Conservation (phyloP, 805 yeast genomes). For the Jamesozyma jinghongensis region DNA sequence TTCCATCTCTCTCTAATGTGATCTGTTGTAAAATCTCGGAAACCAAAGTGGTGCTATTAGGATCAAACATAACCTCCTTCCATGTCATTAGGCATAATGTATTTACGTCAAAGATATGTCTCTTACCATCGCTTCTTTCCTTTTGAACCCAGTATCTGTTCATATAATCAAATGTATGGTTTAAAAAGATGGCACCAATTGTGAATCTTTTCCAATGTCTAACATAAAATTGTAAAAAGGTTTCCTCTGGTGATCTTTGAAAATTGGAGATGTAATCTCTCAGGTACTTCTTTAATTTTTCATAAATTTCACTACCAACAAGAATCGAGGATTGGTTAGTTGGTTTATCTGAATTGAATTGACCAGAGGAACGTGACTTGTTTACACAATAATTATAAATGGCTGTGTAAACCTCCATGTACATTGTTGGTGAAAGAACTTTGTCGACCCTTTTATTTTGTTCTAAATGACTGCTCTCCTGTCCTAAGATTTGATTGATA, state of each 20-base stretch:
- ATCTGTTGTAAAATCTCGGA: slow-evolving; percentile 68
- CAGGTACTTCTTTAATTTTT: slow-evolving; percentile 59
- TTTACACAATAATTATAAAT: slow-evolving; percentile 88
- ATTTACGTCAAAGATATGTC: slow-evolving; percentile 84
- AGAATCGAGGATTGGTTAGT: slow-evolving; percentile 36
- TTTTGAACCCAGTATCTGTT: slow-evolving; percentile 97
- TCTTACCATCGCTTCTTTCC: slow-evolving; percentile 86
- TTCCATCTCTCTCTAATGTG: slow-evolving; percentile 69
- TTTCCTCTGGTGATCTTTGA: slow-evolving; percentile 46
- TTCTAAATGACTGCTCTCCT: slow-evolving; percentile 30
- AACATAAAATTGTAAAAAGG: slow-evolving; percentile 75
- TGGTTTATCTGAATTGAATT: slow-evolving; percentile 33
- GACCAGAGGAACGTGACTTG: slow-evolving; percentile 45
- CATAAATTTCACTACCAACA: slow-evolving; percentile 86
- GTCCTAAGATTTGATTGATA: slow-evolving; percentile 57
- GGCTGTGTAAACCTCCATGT: slow-evolving; percentile 86
- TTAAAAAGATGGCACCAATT: slow-evolving; percentile 83
- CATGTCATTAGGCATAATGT: slow-evolving; percentile 81
- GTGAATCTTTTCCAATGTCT: slow-evolving; percentile 82
- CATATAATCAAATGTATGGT: slow-evolving; percentile 90
- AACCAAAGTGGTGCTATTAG: slow-evolving; percentile 51
- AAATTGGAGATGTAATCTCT: slow-evolving; percentile 46
- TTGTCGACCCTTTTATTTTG: slow-evolving; percentile 40
- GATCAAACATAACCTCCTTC: slow-evolving; percentile 73
- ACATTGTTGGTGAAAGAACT: slow-evolving; percentile 60